phyloP scores from a whole-genome alignment of 2,329 filamentous ascomycete genomes.

The Thielaviopsis musarum region DNA sequence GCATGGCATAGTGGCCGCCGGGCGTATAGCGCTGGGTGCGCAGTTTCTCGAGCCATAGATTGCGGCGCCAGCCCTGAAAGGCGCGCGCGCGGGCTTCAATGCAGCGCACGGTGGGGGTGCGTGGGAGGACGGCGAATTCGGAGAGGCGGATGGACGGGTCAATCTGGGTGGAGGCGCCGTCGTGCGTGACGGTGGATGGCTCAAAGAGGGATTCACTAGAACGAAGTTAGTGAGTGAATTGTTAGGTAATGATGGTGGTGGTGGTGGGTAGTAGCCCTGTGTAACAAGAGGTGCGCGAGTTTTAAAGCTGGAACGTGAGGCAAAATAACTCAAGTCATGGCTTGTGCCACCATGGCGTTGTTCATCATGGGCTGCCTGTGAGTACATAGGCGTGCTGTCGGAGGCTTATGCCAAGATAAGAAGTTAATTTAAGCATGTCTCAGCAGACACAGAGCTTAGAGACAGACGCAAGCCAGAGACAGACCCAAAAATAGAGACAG shows the following conservation, averaged over 20 bases:
- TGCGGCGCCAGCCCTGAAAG: constrained; percentile 27
- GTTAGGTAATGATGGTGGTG: not conserved
- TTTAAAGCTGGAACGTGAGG: not conserved
- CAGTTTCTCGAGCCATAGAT: constrained; percentile 27
- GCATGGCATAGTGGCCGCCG: constrained; percentile 30
- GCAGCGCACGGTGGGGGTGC: constrained; percentile 27
- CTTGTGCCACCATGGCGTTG: not conserved
- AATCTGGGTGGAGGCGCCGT: constrained; percentile 19
- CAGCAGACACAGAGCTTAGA: not conserved
- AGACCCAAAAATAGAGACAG: too few relatives aligned
- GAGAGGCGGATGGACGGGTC: constrained; percentile 26
- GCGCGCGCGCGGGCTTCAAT: constrained; percentile 29
- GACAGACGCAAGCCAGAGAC: too few relatives aligned
- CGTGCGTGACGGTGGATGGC: constrained; percentile 25
- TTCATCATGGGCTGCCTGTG: not conserved
- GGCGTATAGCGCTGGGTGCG: constrained; percentile 30
- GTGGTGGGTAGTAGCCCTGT: not conserved
- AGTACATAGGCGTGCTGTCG: not conserved
- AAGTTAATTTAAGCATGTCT: not conserved
- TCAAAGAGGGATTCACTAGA: constrained; percentile 26
- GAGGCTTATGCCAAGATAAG: not conserved
- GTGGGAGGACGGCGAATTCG: constrained; percentile 23
- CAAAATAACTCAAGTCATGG: not conserved
- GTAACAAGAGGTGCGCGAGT: not conserved
- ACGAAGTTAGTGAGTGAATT: constrained; percentile 5